Evolutionary conservation across 208 protist genomes (phyloP), one percentile per base, ranked within the genome.

Genomic region (Crithidia mellificae): DNA sequence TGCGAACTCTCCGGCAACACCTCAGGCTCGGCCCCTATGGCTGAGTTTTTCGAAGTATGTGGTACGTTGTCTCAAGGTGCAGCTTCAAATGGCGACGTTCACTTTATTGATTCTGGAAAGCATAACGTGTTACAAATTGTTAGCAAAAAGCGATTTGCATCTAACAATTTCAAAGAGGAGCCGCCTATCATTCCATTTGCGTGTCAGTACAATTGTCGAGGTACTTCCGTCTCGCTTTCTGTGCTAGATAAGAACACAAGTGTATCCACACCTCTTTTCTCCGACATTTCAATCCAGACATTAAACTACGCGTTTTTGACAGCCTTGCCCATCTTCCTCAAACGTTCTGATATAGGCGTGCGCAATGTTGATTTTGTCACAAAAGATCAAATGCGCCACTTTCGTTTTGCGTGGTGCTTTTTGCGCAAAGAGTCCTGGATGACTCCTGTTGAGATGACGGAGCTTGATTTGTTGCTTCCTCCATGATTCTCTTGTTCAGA

Each of bases 381-480:
- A 14, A 84, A 87, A 32, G 82, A 93, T 1, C 86, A 96, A 58
- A 92, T 92, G 78, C 74, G 73, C 3, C 81, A 92, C 47, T 96
- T 96, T 78, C 81, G 90, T 29, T 96, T 90, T 77, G 85, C 84
- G 36, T 96, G 90, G 88, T 92, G 85, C 44, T 91, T 92, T 84
- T 53, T 96, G 41, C 69, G 90, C 27, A 71, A 74, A 49, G 86
- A 93, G 53, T 85, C 83, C 7, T 85, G 81, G 55, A 86, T 96
- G 82, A 93, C 85, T 19, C 80, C 90, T 6, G 81, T 96, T 27
- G 87, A 92, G 38, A 80, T 96, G 62, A 72, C 70, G 15, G 87
- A 96, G 63, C 66, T 96, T 47, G 86, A 96, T 67, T 49, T 32
- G 30, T 74, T 96, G n/a, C 74, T 96, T 11, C 90, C 90, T 29